A percentile compares a stretch with the other conserved stretches of the same genome.
Evolutionary conservation across 2,329 filamentous ascomycete genomes (phyloP).

Genomic region (Aspergillus japonicus): DNA sequence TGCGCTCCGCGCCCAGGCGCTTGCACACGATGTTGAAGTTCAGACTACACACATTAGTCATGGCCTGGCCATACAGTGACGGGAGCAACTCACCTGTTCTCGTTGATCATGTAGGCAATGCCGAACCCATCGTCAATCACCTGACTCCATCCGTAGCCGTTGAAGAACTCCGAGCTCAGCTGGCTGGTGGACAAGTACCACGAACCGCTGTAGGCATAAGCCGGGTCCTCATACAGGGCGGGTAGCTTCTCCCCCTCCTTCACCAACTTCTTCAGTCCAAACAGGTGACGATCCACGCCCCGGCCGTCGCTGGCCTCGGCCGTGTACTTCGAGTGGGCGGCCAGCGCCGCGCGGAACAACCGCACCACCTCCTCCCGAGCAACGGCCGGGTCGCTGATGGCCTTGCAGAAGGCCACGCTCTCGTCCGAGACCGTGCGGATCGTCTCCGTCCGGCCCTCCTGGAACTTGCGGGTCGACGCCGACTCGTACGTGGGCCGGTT

Average conservation of each 20-base stretch:
- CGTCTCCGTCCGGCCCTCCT: constrained; percentile 93
- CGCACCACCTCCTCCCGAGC: constrained; percentile 66
- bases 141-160: constrained; percentile 98
- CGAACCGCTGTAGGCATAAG: constrained; percentile 75
- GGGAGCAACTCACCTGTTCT: constrained; percentile 68
- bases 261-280: constrained; percentile 89
- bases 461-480: constrained; percentile 90
- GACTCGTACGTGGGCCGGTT: constrained; percentile 98
- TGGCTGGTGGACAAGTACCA: constrained; percentile 92
- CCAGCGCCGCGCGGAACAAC: constrained; percentile 78
- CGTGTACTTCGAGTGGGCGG: constrained; percentile 87
- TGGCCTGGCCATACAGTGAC: neutral
- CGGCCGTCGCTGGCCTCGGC: constrained; percentile 83
- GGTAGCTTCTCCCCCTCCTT: constrained; percentile 78
- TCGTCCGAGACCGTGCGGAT: constrained; percentile 91
- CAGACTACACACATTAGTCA: constrained; percentile 56
- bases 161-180: constrained; percentile 94
- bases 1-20: constrained; percentile 81
- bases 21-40: constrained; percentile 99
- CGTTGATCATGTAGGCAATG: constrained; percentile 99
- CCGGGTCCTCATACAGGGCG: constrained; percentile 80
- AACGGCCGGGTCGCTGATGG: constrained; percentile 70
- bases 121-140: constrained; percentile 95
- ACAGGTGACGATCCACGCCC: constrained; percentile 94
- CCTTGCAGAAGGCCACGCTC: constrained; percentile 82